phyloP scores from a whole-genome alignment of 345 rosid species.

The Pistacia vera region DNA sequence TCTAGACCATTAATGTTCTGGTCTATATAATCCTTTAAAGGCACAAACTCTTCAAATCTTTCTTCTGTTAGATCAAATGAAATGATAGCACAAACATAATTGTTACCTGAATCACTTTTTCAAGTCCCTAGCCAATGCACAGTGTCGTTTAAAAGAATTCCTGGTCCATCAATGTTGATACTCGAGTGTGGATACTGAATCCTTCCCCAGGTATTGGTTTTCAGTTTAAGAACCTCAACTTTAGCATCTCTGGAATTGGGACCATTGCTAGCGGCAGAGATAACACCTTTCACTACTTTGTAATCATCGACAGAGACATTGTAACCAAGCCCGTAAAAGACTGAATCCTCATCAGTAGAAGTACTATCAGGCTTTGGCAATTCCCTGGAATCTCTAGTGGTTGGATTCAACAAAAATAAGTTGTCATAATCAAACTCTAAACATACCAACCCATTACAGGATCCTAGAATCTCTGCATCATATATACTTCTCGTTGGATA shows the following conservation, averaged over 20 bases:
- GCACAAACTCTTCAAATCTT: constrained; percentile 16
- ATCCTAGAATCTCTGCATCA: constrained; percentile 22
- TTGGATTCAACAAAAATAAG: constrained; percentile 44
- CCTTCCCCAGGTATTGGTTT: constrained; percentile 27
- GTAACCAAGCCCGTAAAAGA: constrained; percentile 25
- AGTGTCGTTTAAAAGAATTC: constrained; percentile 30
- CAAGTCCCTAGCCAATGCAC: constrained; percentile 30
- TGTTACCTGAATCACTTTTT: neutral
- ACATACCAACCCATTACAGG: constrained; percentile 47
- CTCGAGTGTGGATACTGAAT: constrained; percentile 16
- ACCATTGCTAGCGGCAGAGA: neutral
- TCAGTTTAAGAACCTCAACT: constrained; percentile 27
- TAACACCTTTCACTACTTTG: constrained; percentile 19
- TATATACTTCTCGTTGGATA: neutral
- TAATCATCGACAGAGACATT: constrained; percentile 31
- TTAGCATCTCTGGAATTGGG: neutral
- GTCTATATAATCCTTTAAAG: constrained; percentile 9
- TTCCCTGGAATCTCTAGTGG: constrained; percentile 24
- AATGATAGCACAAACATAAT: constrained; percentile 14
- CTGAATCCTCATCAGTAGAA: constrained; percentile 15
- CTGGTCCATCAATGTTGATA: constrained; percentile 12
- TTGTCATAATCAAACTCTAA: constrained; percentile 22
- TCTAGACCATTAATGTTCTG: neutral
- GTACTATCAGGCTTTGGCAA: constrained; percentile 23
- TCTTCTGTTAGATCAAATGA: constrained; percentile 34